Evolutionary conservation across 139 green algal genomes (phyloP), one percentile per base, ranked within the genome.

Genomic region (Picochlorum sp.): DNA sequence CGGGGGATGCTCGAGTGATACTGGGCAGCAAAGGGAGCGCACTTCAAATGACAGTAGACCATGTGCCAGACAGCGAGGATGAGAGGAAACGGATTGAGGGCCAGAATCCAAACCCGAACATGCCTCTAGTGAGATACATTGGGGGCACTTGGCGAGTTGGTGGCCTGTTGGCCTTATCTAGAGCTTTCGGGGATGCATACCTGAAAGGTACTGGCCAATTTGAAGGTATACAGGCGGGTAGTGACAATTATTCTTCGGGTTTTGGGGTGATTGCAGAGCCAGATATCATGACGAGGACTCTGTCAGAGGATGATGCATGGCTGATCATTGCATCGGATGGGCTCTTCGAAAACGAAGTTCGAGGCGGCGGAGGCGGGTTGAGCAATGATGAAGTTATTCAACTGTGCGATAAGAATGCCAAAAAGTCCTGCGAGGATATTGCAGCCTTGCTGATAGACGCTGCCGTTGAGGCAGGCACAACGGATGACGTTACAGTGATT

Each of bases 101-200:
- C 7, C 78, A 80, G 28, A 98, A 98, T 77, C 93, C 92, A 24
- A 97, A 96, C 81, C 91, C 88, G 34, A 89, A 84, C 57, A 81
- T 90, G 76, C 85, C 89, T 11, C 74, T 97, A 38, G 88, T 90
- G 37, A 70, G 85, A 34, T 92, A 83, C 66, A 67, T 86, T 31
- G 85, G 78, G 49, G 88, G 86, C 60, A 95, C 86, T 1, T 98
- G 93, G 93, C 76, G 93, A 6, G 86, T 96, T 34, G 93, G 93
- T 20, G 93, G 93, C 45, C 77, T 98, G 44, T 80, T 98, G 64
- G 93, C 93, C 7, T 82, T 98, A 21, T 92, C 79, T 11, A 77
- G 93, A 21, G 91, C 93, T 0, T 97, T 98, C 76, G 93, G 93
- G 2, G 91, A 98, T 63, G 86, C 89, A 10, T 97, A 96, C 73